Evolutionary conservation across 2,329 filamentous ascomycete species (phyloP).

Genomic region (Gaeumannomyces sp.): DNA sequence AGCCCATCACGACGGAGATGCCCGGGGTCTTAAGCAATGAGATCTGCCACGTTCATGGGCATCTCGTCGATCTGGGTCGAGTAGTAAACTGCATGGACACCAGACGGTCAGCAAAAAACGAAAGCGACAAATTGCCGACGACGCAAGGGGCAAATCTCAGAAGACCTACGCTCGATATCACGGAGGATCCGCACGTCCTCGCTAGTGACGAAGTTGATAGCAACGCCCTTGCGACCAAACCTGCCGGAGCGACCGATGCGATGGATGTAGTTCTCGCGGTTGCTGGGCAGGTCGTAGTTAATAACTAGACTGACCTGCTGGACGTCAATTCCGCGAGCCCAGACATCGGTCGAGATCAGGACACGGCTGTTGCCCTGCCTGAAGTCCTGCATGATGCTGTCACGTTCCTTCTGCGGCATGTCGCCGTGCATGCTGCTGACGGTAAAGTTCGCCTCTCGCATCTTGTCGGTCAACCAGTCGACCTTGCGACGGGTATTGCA

Average conservation of each 20-base stretch:
- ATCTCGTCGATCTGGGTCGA: constrained; percentile 99
- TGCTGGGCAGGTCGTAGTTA: constrained; percentile 98
- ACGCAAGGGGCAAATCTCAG: not conserved
- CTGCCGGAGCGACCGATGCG: constrained; percentile 98
- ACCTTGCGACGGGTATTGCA: constrained; percentile 99
- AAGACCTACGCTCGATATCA: constrained; percentile 75
- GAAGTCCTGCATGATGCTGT: constrained; percentile 99
- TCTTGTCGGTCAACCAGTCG: constrained; percentile 99
- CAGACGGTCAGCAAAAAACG: constrained; percentile 8
- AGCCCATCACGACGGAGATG: not conserved
- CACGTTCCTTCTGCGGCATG: constrained; percentile 97
- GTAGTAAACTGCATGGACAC: constrained; percentile 63
- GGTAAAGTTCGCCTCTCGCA: constrained; percentile 96
- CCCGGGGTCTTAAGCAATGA: constrained; percentile 37
- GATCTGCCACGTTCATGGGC: constrained; percentile 87
- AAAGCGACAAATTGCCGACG: not conserved
- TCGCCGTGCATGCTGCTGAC: constrained; percentile 99
- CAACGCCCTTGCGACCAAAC: constrained; percentile 99
- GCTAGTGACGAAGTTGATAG: constrained; percentile 99
- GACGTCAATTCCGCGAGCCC: constrained; percentile 99
- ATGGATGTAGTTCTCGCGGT: constrained; percentile 99
- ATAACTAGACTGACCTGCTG: constrained; percentile 99
- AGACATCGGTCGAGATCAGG: constrained; percentile 92
- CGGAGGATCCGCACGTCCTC: constrained; percentile 99
- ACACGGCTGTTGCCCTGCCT: constrained; percentile 97